Base-by-base conservation (phyloP, 164 flowering plant species). In the Magnolia changhungtana region DNA sequence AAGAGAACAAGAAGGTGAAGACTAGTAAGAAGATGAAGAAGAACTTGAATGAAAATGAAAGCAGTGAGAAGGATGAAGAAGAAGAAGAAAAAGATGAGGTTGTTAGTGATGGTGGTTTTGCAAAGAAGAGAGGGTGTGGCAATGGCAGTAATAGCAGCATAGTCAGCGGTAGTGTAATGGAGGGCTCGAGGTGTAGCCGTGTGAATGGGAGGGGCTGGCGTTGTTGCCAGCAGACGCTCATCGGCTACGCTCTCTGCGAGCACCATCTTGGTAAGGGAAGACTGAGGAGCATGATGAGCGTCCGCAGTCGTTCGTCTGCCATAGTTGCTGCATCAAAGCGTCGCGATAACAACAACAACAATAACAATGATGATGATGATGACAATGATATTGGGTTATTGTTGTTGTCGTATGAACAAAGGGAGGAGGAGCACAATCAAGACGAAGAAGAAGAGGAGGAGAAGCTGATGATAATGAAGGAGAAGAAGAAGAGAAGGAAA, bases 131-230 rank as follows among this genome's bases (percentile, higher is more conserved):
- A 7, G 45, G 50, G 8, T 50, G 64, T 73, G 50, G 8, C 50
- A 63, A 71, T 73, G 50, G 1, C 45, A 27, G 16, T 11, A 27
- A 13, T 18, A 63, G 20, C 45, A 72, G 45, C 63, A 78, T 87
- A 61, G 87, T 84, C 8, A 78, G 37, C 45, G 58, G 51, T 74
- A 85, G 82, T 24, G 77, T 84, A 7, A 81, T 84, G 89, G 96
- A 89, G 75, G 94, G 96, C 18, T 94, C 96, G 29, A 82, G 96
- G 85, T 94, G 97, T 83, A 94, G 97, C 73, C 92, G 97, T 0
- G 89, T 91, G 13, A 92, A 94, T 69, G 98, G 97, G 14, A 80
- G 97, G 71, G 97, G 97, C 49, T 94, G 98, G 98, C 83, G 98
- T 67, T 94, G 98, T 75, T 87, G 91, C 69, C 97, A 94, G 58